phyloP scores from a whole-genome alignment of 352 stramenopile species.

The Phytophthora rubi region DNA sequence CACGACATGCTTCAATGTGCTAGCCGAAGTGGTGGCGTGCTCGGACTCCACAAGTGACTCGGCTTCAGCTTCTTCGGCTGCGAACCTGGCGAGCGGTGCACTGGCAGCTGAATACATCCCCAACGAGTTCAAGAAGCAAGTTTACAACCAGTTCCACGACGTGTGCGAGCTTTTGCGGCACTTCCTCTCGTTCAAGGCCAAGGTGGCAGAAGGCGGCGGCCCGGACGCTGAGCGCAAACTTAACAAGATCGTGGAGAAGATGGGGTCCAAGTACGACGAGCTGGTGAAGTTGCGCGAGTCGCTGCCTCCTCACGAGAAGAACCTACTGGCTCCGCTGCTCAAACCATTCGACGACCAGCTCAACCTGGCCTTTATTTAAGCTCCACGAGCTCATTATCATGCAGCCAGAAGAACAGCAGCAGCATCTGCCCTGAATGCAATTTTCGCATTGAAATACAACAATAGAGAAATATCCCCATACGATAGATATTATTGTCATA shows the following conservation, averaged over 20 bases:
- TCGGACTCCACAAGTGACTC: conserved; percentile 64
- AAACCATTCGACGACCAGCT: conserved; percentile 89
- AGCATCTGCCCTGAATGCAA: conserved; percentile 23
- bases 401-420: neutral
- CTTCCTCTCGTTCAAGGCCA: conserved; percentile 84
- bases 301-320: conserved; percentile 84
- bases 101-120: conserved; percentile 79
- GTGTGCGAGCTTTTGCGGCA: conserved; percentile 85
- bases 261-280: conserved; percentile 89
- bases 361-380: conserved; percentile 88
- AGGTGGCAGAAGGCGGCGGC: conserved; percentile 57
- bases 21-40: conserved; percentile 70
- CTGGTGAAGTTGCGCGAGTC: conserved; percentile 83
- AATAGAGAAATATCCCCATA: conserved; percentile 26
- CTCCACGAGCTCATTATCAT: neutral
- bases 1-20: conserved; percentile 58
- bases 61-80: conserved; percentile 56
- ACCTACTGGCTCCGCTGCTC: conserved; percentile 79
- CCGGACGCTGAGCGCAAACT: conserved; percentile 76
- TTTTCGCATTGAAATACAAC: conserved; percentile 33
- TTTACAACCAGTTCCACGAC: conserved; percentile 89
- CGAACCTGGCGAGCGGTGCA: conserved; percentile 56
- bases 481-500: neutral
- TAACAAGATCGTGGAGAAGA: conserved; percentile 87
- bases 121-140: conserved; percentile 87